phyloP scores from a whole-genome alignment of 139 green algal species.

The Desmodesmus armatus region DNA sequence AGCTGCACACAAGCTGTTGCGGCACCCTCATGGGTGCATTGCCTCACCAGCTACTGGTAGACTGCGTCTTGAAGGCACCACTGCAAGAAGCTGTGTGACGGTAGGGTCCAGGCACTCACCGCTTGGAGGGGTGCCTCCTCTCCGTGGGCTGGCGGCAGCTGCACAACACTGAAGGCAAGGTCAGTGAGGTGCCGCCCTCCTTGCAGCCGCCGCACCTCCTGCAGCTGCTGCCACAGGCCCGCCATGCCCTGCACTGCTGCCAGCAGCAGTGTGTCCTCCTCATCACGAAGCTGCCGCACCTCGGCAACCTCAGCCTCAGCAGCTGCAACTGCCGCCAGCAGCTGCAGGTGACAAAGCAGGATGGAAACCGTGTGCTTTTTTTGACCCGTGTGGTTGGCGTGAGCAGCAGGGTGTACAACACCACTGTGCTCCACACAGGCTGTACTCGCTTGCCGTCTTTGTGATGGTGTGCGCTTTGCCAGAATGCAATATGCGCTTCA shows the following conservation, averaged over 20 bases:
- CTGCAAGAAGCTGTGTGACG: too few species aligned
- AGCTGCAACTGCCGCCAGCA: not conserved
- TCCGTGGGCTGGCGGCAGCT: not conserved
- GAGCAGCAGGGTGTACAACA: too few species aligned
- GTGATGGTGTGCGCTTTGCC: too few species aligned
- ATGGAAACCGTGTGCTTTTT: too few species aligned
- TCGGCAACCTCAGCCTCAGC: constrained; percentile 65
- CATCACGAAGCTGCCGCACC: constrained; percentile 73
- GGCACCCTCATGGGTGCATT: too few species aligned
- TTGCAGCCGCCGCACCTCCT: not conserved
- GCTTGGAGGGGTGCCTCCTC: constrained; percentile 12
- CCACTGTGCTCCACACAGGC: too few species aligned
- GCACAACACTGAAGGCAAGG: constrained; percentile 17
- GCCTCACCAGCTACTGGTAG: too few species aligned
- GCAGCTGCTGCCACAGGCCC: constrained; percentile 35
- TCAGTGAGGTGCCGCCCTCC: constrained; percentile 32
- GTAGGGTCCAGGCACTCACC: constrained; percentile 16
- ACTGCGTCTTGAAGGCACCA: too few species aligned
- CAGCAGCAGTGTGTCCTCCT: constrained; percentile 62
- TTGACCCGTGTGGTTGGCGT: too few species aligned
- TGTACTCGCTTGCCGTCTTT: too few species aligned
- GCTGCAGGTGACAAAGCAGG: not conserved
- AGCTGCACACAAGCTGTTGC: too few species aligned
- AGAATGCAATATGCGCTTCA: too few species aligned
- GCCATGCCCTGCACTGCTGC: constrained; percentile 51